Evolutionary conservation across 352 stramenopile genomes (phyloP), one percentile per base, ranked within the genome.

Genomic region (Aphanomyces astaci): DNA sequence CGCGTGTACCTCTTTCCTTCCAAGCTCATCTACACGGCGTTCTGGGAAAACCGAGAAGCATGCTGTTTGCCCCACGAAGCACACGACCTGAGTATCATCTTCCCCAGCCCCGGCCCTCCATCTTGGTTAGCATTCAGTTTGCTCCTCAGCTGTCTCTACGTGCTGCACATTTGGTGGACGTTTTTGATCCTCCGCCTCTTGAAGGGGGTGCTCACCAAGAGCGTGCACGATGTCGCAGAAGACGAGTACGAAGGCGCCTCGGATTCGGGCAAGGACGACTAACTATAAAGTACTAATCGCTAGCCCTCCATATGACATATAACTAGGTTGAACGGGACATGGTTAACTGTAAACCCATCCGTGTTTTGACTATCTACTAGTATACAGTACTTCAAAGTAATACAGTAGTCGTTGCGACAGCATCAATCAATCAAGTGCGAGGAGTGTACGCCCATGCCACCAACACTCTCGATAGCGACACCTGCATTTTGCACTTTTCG

Each of bases 41-140:
- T 88, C 28, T 74, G 90, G 28, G 81, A 94, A 73, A 83, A 78
- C 51, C 82, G 83, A 56, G 81, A 92, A 77, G 78, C 84, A 30
- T 88, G 73, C 51, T 89, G 92, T 82, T 76, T 80, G 59, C 77
- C 87, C 36, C 78, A 75, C 10, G 73, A 85, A 24, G 84, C 86
- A n/a, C 80, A 86, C 63, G 78, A 92, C 72, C 82, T 85, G 32
- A 84, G 73, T 49, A 81, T 83, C 27, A 63, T 92, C 24, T 88
- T 88, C 54, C 84, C 82, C 40, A 72, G 76, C 28, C 81, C 82
- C 27, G 80, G 82, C n/a, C 81, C 87, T 32, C 81, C 82, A 49
- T 90, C 83, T 43, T 95, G 84, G 84, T 74, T 93, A 56, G 73
- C 90, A 27, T 91, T 92, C 77, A 94, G 92, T 71, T 63, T 86